Evolutionary conservation across 805 yeast species (phyloP).

Genomic region (Nadsonia fulvescens): DNA sequence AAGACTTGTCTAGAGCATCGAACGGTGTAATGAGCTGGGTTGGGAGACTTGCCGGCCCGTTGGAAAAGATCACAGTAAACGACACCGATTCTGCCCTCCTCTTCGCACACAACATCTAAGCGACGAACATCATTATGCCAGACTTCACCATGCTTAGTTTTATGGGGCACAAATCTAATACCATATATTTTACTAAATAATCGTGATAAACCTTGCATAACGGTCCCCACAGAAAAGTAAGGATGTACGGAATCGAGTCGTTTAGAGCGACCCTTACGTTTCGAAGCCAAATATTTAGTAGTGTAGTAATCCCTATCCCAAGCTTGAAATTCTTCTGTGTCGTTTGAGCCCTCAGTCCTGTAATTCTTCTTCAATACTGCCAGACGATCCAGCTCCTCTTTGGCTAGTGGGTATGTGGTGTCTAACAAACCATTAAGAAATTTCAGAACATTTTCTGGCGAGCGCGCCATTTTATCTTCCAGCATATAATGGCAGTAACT

Average conservation of each 20-base stretch:
- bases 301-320: conserved; percentile 79
- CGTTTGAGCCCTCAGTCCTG: conserved; percentile 23
- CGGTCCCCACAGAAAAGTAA: conserved; percentile 71
- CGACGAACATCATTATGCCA: conserved; percentile 82
- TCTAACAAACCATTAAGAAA: conserved; percentile 46
- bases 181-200: conserved; percentile 61
- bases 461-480: conserved; percentile 77
- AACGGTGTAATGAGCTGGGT: conserved; percentile 91
- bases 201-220: conserved; percentile 63
- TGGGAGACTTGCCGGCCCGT: conserved; percentile 53
- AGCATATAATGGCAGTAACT: conserved; percentile 69
- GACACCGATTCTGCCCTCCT: conserved; percentile 51
- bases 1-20: conserved; percentile 71
- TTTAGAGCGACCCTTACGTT: conserved; percentile 9
- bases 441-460: conserved; percentile 53
- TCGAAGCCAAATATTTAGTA: conserved; percentile 15
- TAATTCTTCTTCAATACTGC: conserved; percentile 15
- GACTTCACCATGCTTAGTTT: conserved; percentile 51
- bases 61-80: conserved; percentile 80
- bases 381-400: conserved; percentile 33
- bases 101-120: conserved; percentile 52
- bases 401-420: conserved; percentile 34
- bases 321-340: conserved; percentile 34
- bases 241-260: conserved; percentile 24
- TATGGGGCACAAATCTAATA: conserved; percentile 50